Conservation (phyloP, 2,329 filamentous ascomycete genomes). For the Trichoderma atroviride region DNA sequence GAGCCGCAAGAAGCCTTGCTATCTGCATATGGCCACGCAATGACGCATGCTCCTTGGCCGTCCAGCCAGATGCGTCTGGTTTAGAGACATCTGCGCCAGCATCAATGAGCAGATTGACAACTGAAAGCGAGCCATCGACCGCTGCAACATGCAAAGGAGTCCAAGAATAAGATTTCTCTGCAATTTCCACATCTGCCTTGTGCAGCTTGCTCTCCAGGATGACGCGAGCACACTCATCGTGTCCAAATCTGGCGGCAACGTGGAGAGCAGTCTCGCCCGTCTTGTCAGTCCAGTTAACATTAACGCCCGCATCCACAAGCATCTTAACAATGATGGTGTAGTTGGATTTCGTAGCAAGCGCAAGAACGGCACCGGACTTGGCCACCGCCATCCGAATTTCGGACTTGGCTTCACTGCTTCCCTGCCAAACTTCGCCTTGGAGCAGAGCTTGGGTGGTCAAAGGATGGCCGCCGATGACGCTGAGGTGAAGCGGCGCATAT, state of each 20-base stretch:
- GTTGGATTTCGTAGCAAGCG: constrained; percentile 85
- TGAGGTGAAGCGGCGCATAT: constrained; percentile 86
- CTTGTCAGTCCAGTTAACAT: constrained; percentile 91
- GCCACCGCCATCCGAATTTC: constrained; percentile 70
- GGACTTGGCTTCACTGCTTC: constrained; percentile 62
- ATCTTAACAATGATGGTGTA: constrained; percentile 82
- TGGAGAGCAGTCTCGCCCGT: constrained; percentile 91
- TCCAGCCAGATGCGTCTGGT: constrained; percentile 88
- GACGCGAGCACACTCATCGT: constrained; percentile 76
- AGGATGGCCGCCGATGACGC: constrained; percentile 87
- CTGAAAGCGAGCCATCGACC: constrained; percentile 78
- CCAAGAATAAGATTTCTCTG: constrained; percentile 87
- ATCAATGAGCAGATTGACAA: constrained; percentile 76
- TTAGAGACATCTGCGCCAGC: constrained; percentile 76
- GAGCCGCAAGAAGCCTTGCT: constrained; percentile 66
- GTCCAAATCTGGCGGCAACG: constrained; percentile 85
- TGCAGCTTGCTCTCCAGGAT: constrained; percentile 70
- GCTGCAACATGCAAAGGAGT: constrained; percentile 92
- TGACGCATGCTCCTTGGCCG: constrained; percentile 87
- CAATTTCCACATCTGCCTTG: constrained; percentile 73
- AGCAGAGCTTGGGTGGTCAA: constrained; percentile 82
- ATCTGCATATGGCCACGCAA: constrained; percentile 86
- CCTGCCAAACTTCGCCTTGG: constrained; percentile 77
- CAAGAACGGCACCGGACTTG: constrained; percentile 84
- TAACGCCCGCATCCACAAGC: constrained; percentile 84